Conservation (phyloP, 2,329 filamentous ascomycete species). For the Talaromyces sp. region DNA sequence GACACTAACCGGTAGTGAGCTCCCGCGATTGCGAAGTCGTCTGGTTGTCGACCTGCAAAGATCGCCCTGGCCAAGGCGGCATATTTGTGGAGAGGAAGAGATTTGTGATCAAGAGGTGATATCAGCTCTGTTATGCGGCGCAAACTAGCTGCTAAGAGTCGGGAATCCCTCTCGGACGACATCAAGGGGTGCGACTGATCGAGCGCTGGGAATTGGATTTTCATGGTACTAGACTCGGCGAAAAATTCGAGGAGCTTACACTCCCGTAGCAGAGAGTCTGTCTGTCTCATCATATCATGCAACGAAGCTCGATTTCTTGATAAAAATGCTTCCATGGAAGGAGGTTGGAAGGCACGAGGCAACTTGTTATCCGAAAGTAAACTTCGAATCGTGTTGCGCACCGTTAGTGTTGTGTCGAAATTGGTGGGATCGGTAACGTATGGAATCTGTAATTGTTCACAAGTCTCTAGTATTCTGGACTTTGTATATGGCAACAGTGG, state of each 20-base stretch:
- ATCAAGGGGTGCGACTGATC: not conserved
- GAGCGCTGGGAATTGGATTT: slow-evolving; percentile 23
- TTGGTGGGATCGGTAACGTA: slow-evolving; percentile 92
- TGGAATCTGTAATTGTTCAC: slow-evolving; percentile 58
- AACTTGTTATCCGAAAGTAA: slow-evolving; percentile 57
- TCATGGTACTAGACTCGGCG: slow-evolving; percentile 30
- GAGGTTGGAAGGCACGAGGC: slow-evolving; percentile 65
- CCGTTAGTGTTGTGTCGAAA: slow-evolving; percentile 67
- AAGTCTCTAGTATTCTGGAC: slow-evolving; percentile 61
- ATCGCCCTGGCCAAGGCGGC: slow-evolving; percentile 35
- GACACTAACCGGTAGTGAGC: slow-evolving; percentile 28
- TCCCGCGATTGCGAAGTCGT: slow-evolving; percentile 47
- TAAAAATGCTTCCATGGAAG: slow-evolving; percentile 60
- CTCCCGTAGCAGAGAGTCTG: slow-evolving; percentile 48
- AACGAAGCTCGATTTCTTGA: slow-evolving; percentile 46
- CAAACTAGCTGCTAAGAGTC: slow-evolving; percentile 41
- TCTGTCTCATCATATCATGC: slow-evolving; percentile 47
- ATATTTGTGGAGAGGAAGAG: slow-evolving; percentile 41
- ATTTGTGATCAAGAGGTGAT: slow-evolving; percentile 38
- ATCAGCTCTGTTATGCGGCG: slow-evolving; percentile 47
- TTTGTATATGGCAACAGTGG: slow-evolving; percentile 56
- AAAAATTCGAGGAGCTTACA: slow-evolving; percentile 28
- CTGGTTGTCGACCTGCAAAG: slow-evolving; percentile 36
- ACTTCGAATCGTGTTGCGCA: slow-evolving; percentile 74
- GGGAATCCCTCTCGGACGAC: not conserved